Base-by-base conservation (phyloP, 257 asterid genomes). In the Prunella vulgaris region DNA sequence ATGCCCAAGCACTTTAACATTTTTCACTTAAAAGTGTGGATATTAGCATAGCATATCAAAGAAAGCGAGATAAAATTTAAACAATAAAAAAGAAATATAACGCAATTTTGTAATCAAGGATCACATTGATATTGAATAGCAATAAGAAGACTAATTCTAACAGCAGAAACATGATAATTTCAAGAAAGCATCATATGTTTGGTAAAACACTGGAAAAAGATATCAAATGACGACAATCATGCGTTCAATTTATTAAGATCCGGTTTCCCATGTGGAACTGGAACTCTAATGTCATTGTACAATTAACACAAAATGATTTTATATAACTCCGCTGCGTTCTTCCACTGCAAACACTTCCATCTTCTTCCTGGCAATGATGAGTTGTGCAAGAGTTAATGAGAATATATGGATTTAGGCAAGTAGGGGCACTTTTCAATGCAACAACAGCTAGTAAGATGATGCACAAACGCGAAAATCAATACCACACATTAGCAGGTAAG, bases 351-450 rank as follows among this genome's bases (percentile, higher is more conserved):
- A 71, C 59, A 48, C 64, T 62, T 72, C 75, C 74, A 79, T 62
- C 76, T 68, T 71, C 66, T 71, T 64, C 84, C 81, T 79, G 79
- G 21, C 35, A 66, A 64, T 22, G 46, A 57, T 3, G 32, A 75
- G 53, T 27, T 17, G 10, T 56, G 66, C 32, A 59, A 42, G 7
- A 30, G 57, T 32, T 58, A 12, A 52, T 27, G 48, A 61, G 44
- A 52, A 52, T 9, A 1, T 17, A 28, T n/a, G 12, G 37, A 7
- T 4, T 37, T 5, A 13, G 8, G 24, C 52, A 35, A 25, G 54
- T 13, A 10, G 2, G 52, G 12, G 1, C 21, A 37, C 14, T 38
- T n/a, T 13, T 27, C 25, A 24, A 48, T 27, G 57, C 33, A 10
- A 42, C 12, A 40, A 10, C 56, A 68, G 42, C 27, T 33, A 48